Base-by-base conservation (phyloP, 1,284 basidiomycete genomes). In the Ustilago hordei region DNA sequence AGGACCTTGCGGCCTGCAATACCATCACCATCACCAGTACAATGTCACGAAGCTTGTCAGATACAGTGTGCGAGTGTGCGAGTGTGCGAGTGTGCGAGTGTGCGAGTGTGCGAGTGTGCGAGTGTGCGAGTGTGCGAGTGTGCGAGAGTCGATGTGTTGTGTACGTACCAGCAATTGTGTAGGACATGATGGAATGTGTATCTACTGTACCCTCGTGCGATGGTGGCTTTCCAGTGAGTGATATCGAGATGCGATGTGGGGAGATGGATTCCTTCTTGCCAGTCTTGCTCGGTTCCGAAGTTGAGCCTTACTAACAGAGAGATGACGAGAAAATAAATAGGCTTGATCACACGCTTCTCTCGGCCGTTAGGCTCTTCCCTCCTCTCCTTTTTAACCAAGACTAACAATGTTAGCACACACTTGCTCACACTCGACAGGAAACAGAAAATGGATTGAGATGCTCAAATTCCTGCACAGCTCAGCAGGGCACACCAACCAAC, bases 91-190 rank as follows among this genome's bases (percentile, higher is more conserved):
- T 23, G 23, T 23, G 23, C 23, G 23, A 23, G 23, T 28, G 23
- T 28, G 23, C 23, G 23, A 41, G 41, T n/a, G n/a, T n/a, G n/a
- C n/a, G n/a, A n/a, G n/a, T 23, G 23, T 23, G 23, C 23, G 23
- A 23, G 23, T 23, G 23, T 23, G 23, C 23, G 23, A 23, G 23
- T 23, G 23, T 23, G 23, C 23, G 23, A 23, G 23, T 28, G 23
- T 28, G 23, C 23, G 23, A 41, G 41, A 31, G 31, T 0, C 23
- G 3, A 3, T 28, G 23, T 28, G 23, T 28, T 28, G 23, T 8
- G 7, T 31, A 76, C 82, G 43, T 66, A 83, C 82, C 83, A 63
- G 79, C 81, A 59, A 84, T 84, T 34, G 74, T 82, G 78, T 83
- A 83, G 34, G 82, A 84, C 82, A 84, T 83, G 63, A 17, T 63